Conservation (phyloP, 2,329 filamentous ascomycete species). For the Botrytis elliptica region DNA sequence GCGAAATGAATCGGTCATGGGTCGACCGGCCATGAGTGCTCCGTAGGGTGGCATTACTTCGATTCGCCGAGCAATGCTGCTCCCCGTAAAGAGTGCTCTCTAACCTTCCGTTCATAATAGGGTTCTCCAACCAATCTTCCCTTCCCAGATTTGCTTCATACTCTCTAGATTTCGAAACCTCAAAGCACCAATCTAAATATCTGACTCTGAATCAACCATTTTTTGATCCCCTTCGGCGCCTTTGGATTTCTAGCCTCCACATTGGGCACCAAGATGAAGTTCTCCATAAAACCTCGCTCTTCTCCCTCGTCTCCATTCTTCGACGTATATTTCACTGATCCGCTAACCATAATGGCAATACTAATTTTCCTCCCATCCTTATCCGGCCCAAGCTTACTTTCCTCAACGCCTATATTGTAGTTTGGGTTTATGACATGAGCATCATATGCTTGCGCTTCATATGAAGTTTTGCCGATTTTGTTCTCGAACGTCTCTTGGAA, state of each 20-base stretch:
- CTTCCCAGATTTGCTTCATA: background rate
- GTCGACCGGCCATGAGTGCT: background rate
- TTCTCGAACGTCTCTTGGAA: constrained; percentile 68
- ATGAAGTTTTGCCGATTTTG: constrained; percentile 59
- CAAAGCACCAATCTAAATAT: constrained; percentile 57
- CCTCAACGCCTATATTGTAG: constrained; percentile 58
- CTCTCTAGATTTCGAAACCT: background rate
- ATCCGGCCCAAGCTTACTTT: constrained; percentile 43
- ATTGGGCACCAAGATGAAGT: constrained; percentile 77
- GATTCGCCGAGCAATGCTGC: background rate
- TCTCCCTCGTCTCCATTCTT: constrained; percentile 54
- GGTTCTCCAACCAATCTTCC: background rate
- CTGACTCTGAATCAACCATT: constrained; percentile 69
- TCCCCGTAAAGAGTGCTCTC: background rate
- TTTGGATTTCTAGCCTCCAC: constrained; percentile 57
- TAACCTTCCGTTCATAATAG: background rate
- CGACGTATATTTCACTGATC: constrained; percentile 64
- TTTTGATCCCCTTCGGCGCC: constrained; percentile 52
- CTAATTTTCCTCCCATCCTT: constrained; percentile 62
- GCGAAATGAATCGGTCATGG: background rate
- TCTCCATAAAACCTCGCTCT: constrained; percentile 74
- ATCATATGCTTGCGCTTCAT: constrained; percentile 75
- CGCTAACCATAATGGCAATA: constrained; percentile 71
- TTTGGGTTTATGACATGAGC: constrained; percentile 73
- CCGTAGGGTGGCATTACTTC: background rate